These are phyloP conservation scores for Pelagophyceae sp. DNA, from an alignment of 352 stramenopile genomes.

Conservation along the genomic window DNA sequence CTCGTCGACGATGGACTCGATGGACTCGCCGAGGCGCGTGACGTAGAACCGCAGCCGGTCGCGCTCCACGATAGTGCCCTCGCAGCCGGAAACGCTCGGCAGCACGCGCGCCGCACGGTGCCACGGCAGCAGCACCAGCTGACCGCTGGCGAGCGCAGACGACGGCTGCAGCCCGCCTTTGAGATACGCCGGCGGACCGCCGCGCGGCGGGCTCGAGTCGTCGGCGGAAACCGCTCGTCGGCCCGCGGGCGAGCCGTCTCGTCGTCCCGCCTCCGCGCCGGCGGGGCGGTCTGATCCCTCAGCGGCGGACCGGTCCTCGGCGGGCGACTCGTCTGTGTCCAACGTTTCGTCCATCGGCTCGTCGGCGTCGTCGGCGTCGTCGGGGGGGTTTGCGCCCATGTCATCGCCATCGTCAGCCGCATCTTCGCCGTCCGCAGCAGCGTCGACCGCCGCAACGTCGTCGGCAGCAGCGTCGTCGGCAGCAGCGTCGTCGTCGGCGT, in stretches of 20 bases:
- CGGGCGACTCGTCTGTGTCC: too few relatives aligned
- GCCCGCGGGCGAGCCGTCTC: too few relatives aligned
- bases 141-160: background rate
- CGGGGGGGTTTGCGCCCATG: too few relatives aligned
- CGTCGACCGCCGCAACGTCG: too few relatives aligned
- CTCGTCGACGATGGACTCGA: background rate
- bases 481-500: too few relatives aligned
- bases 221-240: too few relatives aligned
- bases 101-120: background rate
- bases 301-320: too few relatives aligned
- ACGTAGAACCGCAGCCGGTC: background rate
- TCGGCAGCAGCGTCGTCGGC: too few relatives aligned
- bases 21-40: background rate
- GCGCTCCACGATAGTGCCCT: background rate
- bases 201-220: background rate
- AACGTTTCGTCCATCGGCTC: background rate
- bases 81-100: background rate
- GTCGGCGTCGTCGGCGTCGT: background rate
- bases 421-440: too few relatives aligned
- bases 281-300: too few relatives aligned
- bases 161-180: background rate
- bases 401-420: too few relatives aligned
- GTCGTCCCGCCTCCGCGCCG: too few relatives aligned
- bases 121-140: background rate
- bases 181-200: background rate